These are phyloP conservation scores for Coemansia sp. DNA, from an alignment of 192 early-diverging fungal genomes.

Conservation along the genomic window DNA sequence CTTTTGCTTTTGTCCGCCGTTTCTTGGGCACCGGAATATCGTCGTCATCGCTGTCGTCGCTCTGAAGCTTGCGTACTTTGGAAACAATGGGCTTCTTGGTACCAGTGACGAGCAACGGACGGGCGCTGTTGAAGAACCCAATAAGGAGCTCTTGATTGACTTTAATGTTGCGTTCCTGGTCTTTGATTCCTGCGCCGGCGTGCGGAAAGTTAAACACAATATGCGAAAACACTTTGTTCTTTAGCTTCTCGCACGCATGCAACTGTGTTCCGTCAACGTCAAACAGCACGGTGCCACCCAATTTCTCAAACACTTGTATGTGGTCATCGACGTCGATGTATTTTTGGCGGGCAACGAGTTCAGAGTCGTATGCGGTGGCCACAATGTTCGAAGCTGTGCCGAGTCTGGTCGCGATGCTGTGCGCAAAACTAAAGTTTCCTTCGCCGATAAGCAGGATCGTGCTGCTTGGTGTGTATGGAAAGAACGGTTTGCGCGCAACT, in stretches of 20 bases:
- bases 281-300: constrained; percentile 71
- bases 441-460: constrained; percentile 78
- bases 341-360: constrained; percentile 67
- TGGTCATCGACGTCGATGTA: constrained; percentile 62
- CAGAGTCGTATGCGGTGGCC: constrained; percentile 77
- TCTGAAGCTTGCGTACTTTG: not conserved
- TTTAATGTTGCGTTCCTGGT: constrained; percentile 80
- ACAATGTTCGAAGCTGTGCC: constrained; percentile 60
- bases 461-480: constrained; percentile 60
- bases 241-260: constrained; percentile 59
- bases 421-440: constrained; percentile 94
- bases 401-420: constrained; percentile 61
- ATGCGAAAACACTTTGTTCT: constrained; percentile 63
- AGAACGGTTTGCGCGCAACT: constrained; percentile 1
- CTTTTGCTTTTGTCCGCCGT: constrained; percentile 4
- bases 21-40: not conserved
- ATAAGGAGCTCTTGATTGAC: constrained; percentile 73
- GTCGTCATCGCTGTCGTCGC: not conserved
- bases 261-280: constrained; percentile 78
- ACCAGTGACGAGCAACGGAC: constrained; percentile 54
- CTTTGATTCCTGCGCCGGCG: constrained; percentile 88
- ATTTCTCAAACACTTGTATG: constrained; percentile 59
- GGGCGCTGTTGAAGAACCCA: constrained; percentile 62
- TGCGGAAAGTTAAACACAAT: constrained; percentile 98
- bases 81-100: not conserved